Conservation (phyloP, 805 yeast species). For the Wickerhamiella qilinensis region DNA sequence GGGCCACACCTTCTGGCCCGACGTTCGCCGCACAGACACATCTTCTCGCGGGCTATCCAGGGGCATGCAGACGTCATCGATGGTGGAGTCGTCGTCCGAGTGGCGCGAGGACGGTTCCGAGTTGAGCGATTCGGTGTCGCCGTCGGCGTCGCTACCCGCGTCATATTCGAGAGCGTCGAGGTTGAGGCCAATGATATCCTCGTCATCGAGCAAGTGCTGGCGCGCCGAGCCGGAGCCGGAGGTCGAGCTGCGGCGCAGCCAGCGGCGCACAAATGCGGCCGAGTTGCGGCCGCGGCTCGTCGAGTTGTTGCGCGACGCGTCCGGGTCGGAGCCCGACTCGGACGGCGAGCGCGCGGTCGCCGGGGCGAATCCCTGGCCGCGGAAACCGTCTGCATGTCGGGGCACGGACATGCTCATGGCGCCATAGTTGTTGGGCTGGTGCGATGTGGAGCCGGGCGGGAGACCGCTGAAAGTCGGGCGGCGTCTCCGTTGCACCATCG, state of each 20-base stretch:
- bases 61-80: conserved; percentile 88
- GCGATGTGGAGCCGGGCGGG: neutral
- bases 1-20: conserved; percentile 51
- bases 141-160: neutral
- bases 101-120: conserved; percentile 55
- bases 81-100: conserved; percentile 44
- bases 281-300: neutral
- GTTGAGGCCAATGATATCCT: neutral
- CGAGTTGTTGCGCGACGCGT: neutral
- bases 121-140: conserved; percentile 10
- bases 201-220: neutral
- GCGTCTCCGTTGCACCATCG: neutral
- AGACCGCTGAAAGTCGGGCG: neutral
- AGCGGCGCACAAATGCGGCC: conserved; percentile 13
- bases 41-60: conserved; percentile 30
- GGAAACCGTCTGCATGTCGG: neutral
- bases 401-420: neutral
- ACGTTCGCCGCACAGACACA: conserved; percentile 13
- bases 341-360: too few relatives aligned
- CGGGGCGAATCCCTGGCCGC: too few relatives aligned
- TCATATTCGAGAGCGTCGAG: neutral
- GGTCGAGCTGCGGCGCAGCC: conserved; percentile 13
- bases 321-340: neutral
- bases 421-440: neutral
- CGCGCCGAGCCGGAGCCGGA: neutral